These are phyloP conservation scores for Aspergillus texensis DNA, from an alignment of 2,329 filamentous ascomycete genomes.

Conservation along the genomic window DNA sequence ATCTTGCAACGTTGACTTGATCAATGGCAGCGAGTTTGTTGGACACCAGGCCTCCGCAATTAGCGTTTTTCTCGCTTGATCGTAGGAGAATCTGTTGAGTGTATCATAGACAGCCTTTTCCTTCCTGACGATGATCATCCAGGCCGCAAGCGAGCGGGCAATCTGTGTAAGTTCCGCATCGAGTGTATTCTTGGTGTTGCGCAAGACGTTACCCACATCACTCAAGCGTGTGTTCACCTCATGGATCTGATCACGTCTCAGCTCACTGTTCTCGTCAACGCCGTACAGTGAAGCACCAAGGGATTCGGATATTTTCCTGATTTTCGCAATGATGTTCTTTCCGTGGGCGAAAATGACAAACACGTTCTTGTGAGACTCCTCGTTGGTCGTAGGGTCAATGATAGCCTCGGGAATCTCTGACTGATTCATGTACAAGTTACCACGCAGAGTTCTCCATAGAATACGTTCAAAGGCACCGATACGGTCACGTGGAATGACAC, in stretches of 20 bases:
- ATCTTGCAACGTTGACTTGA: constrained; percentile 91
- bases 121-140: constrained; percentile 97
- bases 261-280: constrained; percentile 95
- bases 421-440: constrained; percentile 99
- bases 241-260: constrained; percentile 92
- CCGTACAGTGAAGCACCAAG: constrained; percentile 94
- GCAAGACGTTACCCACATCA: constrained; percentile 88
- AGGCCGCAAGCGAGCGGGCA: constrained; percentile 85
- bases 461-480: constrained; percentile 97
- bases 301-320: constrained; percentile 97
- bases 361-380: constrained; percentile 92
- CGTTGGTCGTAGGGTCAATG: constrained; percentile 88
- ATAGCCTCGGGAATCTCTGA: constrained; percentile 95
- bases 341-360: constrained; percentile 99
- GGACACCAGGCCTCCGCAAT: constrained; percentile 98
- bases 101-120: constrained; percentile 98
- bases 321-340: constrained; percentile 97
- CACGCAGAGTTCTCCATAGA: constrained; percentile 92
- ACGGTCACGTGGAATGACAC: constrained; percentile 89
- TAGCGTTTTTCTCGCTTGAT: constrained; percentile 89
- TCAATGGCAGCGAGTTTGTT: constrained; percentile 82
- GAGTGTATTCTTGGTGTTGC: constrained; percentile 92
- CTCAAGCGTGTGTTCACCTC: constrained; percentile 93
- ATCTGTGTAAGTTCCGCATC: constrained; percentile 93
- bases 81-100: constrained; percentile 94